Evolutionary conservation across 2,329 filamentous ascomycete genomes (phyloP).

Genomic region (Cytospora chrysosperma): DNA sequence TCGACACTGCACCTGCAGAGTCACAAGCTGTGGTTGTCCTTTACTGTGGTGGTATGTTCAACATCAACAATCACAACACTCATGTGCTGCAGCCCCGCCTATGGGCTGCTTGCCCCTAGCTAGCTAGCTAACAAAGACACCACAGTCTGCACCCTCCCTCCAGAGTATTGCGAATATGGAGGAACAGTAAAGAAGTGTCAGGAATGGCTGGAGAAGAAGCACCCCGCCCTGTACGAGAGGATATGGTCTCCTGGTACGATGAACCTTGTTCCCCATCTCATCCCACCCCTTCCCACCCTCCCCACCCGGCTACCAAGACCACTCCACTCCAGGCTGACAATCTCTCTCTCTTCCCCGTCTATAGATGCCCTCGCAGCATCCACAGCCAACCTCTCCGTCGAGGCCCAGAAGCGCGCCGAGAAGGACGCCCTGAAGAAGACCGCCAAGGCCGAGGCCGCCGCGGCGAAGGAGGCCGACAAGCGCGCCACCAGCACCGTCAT

Average conservation of each 20-base stretch:
- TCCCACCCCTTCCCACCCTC: slow-evolving; percentile 6
- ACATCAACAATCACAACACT: slow-evolving; percentile 19
- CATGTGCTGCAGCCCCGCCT: slow-evolving; percentile 9
- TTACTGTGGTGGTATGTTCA: slow-evolving; percentile 58
- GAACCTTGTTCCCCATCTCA: too few species aligned
- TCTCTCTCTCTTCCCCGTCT: not conserved
- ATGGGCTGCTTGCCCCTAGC: not conserved
- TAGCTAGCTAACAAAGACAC: slow-evolving; percentile 24
- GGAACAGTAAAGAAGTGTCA: slow-evolving; percentile 95
- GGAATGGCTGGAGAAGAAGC: slow-evolving; percentile 82
- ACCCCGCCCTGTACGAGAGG: slow-evolving; percentile 70
- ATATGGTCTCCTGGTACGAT: slow-evolving; percentile 81
- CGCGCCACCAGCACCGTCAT: slow-evolving; percentile 79
- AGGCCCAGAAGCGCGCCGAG: slow-evolving; percentile 89
- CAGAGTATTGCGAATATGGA: slow-evolving; percentile 97
- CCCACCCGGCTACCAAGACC: too few species aligned
- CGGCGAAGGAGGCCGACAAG: slow-evolving; percentile 78
- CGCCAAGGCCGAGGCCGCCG: slow-evolving; percentile 84
- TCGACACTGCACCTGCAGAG: slow-evolving; percentile 44
- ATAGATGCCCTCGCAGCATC: slow-evolving; percentile 79
- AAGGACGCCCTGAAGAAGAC: slow-evolving; percentile 98
- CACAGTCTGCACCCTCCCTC: slow-evolving; percentile 62
- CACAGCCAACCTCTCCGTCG: slow-evolving; percentile 80
- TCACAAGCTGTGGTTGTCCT: slow-evolving; percentile 51
- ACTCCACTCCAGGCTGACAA: slow-evolving; percentile 12